These are phyloP conservation scores for Ceratobasidium sp. DNA, from an alignment of 1,284 basidiomycete genomes.

Conservation along the genomic window DNA sequence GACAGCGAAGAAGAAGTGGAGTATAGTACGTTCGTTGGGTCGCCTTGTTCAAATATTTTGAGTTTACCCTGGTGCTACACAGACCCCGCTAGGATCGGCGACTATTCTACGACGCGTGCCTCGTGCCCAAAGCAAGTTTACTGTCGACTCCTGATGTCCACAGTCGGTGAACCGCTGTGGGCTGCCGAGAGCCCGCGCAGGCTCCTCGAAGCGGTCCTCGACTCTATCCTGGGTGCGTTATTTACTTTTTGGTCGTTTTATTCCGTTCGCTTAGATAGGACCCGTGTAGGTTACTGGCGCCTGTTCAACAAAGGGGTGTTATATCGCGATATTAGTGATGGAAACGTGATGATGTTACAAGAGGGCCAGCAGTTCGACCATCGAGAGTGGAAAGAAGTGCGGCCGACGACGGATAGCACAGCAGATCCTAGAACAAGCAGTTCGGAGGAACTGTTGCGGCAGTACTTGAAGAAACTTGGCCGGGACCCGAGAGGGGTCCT, in stretches of 20 bases:
- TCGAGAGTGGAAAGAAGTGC: neutral
- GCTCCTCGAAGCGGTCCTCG: neutral
- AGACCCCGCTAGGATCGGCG: too few species aligned
- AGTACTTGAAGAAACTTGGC: neutral
- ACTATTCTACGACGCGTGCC: too few species aligned
- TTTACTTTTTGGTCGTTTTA: neutral
- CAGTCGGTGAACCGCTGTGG: neutral
- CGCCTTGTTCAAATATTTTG: too few species aligned
- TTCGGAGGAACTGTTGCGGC: neutral
- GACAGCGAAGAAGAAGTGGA: too few species aligned
- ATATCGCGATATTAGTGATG: slow-evolving; percentile 18
- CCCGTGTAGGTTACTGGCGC: slow-evolving; percentile 12
- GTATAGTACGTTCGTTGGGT: too few species aligned
- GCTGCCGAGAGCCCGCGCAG: neutral
- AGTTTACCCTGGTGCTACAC: too few species aligned
- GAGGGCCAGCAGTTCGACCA: neutral
- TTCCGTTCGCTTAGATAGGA: neutral
- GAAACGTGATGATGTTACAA: slow-evolving; percentile 18
- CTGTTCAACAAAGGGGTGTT: neutral
- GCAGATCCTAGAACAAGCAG: too few species aligned
- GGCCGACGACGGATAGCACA: too few species aligned
- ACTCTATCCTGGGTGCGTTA: slow-evolving; percentile 15
- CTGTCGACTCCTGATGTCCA: slow-evolving; percentile 1
- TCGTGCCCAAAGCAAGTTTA: too few species aligned
- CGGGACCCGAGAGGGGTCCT: slow-evolving; percentile 3